phyloP scores from a whole-genome alignment of 805 yeast genomes.

The Clavispora santaluciae region DNA sequence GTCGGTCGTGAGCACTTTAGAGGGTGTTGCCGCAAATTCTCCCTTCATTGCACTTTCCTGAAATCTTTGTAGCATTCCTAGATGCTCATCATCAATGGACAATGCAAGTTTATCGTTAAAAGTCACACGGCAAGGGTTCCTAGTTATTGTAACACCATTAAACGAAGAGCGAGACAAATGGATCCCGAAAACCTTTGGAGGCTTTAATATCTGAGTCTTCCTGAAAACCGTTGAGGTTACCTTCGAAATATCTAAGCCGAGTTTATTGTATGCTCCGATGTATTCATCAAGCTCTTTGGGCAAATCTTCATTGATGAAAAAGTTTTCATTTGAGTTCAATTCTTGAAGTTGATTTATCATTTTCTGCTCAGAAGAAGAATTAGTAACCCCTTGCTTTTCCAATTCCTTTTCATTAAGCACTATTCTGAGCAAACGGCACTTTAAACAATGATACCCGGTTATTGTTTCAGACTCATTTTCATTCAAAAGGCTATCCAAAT shows the following conservation, averaged over 20 bases:
- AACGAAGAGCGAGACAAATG: conserved; percentile 84
- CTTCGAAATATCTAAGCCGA: conserved; percentile 39
- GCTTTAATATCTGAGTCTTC: conserved; percentile 51
- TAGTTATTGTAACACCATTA: conserved; percentile 57
- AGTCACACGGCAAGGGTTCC: conserved; percentile 70
- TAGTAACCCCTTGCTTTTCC: conserved; percentile 16
- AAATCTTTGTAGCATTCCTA: conserved; percentile 32
- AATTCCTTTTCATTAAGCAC: conserved; percentile 23
- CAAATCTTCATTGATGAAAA: conserved; percentile 63
- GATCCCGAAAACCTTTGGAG: conserved; percentile 71
- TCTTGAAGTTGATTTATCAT: conserved; percentile 31
- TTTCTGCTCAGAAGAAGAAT: conserved; percentile 6
- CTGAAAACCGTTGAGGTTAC: conserved; percentile 66
- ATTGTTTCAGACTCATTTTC: conserved; percentile 61
- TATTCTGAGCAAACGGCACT: conserved; percentile 49
- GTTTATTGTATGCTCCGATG: conserved; percentile 42
- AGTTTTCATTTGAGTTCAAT: conserved; percentile 29
- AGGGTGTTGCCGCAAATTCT: conserved; percentile 1
- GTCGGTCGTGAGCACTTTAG: conserved; percentile 20
- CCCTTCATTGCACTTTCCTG: conserved; percentile 13
- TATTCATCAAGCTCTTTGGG: conserved; percentile 45
- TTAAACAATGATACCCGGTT: conserved; percentile 74
- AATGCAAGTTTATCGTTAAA: conserved; percentile 55
- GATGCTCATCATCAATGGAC: conserved; percentile 42
- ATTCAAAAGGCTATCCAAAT: conserved; percentile 50